These are phyloP conservation scores for Hanseniaspora osmophila DNA, from an alignment of 805 yeast genomes.

Conservation along the genomic window DNA sequence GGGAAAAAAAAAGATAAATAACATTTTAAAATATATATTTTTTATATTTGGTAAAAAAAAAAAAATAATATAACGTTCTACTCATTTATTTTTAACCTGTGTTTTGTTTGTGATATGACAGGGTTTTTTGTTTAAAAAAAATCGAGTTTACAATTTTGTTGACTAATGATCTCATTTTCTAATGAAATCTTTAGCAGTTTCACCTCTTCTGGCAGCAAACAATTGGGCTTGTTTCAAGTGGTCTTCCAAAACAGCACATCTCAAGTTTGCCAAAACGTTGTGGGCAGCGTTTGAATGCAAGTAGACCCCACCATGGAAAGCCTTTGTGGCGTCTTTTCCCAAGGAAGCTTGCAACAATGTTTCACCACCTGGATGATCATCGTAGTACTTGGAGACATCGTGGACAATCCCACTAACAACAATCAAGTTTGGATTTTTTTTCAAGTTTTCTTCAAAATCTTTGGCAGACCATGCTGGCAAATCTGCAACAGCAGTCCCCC, in stretches of 20 bases:
- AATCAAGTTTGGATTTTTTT: constrained; percentile 43
- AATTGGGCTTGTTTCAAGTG: constrained; percentile 42
- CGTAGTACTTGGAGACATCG: constrained; percentile 52
- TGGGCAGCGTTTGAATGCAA: constrained; percentile 80
- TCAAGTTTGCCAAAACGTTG: constrained; percentile 66
- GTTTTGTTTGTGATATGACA: too few relatives aligned
- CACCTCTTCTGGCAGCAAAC: constrained; percentile 25
- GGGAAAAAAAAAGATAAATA: too few relatives aligned
- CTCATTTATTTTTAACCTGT: too few relatives aligned
- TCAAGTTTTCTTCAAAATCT: constrained; percentile 39
- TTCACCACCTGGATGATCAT: constrained; percentile 78
- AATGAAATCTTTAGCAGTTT: constrained; percentile 11
- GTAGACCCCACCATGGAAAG: constrained; percentile 78
- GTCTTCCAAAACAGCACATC: constrained; percentile 67
- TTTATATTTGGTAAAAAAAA: neutral
- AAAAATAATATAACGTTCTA: too few relatives aligned
- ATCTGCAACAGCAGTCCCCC: constrained; percentile 58
- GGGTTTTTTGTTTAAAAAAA: too few relatives aligned
- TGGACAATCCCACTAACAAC: constrained; percentile 71
- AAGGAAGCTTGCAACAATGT: constrained; percentile 54
- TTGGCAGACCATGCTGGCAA: constrained; percentile 65
- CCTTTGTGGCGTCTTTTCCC: constrained; percentile 74
- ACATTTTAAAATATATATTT: too few relatives aligned
- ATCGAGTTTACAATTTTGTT: too few relatives aligned
- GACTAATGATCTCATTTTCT: constrained; percentile 7